Base-by-base conservation (phyloP, 306 rosid genomes). In the Amphicarpaea edgeworthii region DNA sequence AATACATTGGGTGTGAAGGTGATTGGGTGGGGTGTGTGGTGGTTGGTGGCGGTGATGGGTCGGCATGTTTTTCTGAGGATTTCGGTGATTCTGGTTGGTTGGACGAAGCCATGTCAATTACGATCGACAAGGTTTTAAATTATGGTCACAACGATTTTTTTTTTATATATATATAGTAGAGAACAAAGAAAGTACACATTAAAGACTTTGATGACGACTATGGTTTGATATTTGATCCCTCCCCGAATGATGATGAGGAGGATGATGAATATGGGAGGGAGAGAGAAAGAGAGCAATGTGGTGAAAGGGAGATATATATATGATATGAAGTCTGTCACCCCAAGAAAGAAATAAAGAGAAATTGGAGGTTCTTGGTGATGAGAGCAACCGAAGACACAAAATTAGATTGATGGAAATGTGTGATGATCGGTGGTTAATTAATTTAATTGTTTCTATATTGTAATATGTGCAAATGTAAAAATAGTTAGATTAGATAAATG, bases 401-500 rank as follows among this genome's bases (percentile, higher is more conserved):
- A 21, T 17, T 74, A 46, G 71, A 61, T 61, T 74, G 24, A 61
- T 6, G 12, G 12, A 47, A 12, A 45, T 12, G 70, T 12, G 30
- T 7, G 60, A 32, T 45, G 24, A 61, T 21, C 38, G 50, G 32
- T 17, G 24, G 49, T 59, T n/a, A n/a, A n/a, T n/a, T n/a, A n/a
- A n/a, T n/a, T 73, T 70, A 15, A 6, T 53, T 38, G 40, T 72
- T 54, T 71, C n/a, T 65, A 21, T 65, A 3, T 65, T 58, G 32
- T 17, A 62, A 32, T 9, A 26, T 32, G 67, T 32, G 1, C 16
- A n/a, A 69, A 63, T 34, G 0, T 15, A 8, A 61, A 32, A 61
- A 8, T 0, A 8, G 17, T 62, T 16, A 8, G 7, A 61, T 61
- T 61, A 32, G 68, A n/a, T 15, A 60, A 0, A 12, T 57, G 37